A percentile compares a stretch with the other conserved stretches of the same genome.
Conservation (phyloP, 169 alveolate species). For the Prorocentrum cordatum region DNA sequence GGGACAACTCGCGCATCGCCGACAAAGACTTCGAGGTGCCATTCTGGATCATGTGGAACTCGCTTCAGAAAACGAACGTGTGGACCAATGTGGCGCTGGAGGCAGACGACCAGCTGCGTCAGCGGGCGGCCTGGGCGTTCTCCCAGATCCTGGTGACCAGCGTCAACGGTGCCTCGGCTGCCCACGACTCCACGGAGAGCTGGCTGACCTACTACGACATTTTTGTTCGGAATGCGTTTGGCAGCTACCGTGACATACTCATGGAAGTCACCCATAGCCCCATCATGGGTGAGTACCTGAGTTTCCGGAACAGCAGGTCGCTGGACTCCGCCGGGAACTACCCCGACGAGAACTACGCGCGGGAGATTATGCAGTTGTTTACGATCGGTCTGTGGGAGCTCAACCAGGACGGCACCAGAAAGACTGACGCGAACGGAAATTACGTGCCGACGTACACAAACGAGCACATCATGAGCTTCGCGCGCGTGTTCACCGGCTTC, state of each 20-base stretch:
- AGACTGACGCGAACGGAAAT: not conserved
- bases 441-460: constrained; percentile 34
- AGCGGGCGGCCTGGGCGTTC: constrained; percentile 64
- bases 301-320: not conserved
- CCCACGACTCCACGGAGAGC: not conserved
- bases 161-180: not conserved
- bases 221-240: constrained; percentile 42
- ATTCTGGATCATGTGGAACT: too few relatives aligned
- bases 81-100: constrained; percentile 38
- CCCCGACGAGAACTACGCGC: constrained; percentile 61
- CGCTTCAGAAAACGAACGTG: too few relatives aligned
- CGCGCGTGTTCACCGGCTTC: constrained; percentile 61
- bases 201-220: constrained; percentile 17
- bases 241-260: constrained; percentile 7
- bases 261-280: constrained; percentile 36
- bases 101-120: constrained; percentile 35
- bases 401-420: constrained; percentile 16
- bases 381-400: constrained; percentile 54
- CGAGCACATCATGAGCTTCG: constrained; percentile 26
- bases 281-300: constrained; percentile 10
- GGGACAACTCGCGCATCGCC: too few relatives aligned
- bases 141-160: constrained; percentile 31
- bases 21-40: not conserved
- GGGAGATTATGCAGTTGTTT: constrained; percentile 53
- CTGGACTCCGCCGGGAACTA: constrained; percentile 19